These are phyloP conservation scores for Sporodiniella umbellata DNA, from an alignment of 371 early-diverging fungal species.

Conservation along the genomic window DNA sequence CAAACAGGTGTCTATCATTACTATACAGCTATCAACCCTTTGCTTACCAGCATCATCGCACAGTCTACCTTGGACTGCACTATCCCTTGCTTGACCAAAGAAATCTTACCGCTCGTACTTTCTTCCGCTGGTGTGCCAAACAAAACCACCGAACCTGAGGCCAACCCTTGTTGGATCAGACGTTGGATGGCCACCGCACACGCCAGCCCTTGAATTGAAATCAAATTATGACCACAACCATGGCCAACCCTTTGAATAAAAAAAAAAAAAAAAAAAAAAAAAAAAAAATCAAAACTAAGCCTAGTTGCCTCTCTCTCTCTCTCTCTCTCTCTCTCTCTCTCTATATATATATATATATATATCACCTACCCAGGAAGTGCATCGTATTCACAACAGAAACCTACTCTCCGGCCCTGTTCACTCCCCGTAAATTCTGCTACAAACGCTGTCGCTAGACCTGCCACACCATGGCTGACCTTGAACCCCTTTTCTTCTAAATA, in stretches of 20 bases:
- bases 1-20: neutral
- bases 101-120: slow-evolving; percentile 64
- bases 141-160: slow-evolving; percentile 57
- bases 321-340: no score
- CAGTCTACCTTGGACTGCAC: slow-evolving; percentile 58
- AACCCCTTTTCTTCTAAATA: slow-evolving; percentile 54
- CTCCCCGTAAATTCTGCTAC: slow-evolving; percentile 49
- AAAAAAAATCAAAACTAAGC: no score
- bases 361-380: slow-evolving; percentile 57
- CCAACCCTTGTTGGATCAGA: slow-evolving; percentile 45
- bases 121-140: slow-evolving; percentile 83
- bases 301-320: no score
- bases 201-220: slow-evolving; percentile 65
- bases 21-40: no score
- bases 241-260: slow-evolving; percentile 44
- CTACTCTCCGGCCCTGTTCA: slow-evolving; percentile 32
- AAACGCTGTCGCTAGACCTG: slow-evolving; percentile 57
- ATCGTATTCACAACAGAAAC: slow-evolving; percentile 62
- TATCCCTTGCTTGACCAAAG: slow-evolving; percentile 55
- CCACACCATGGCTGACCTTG: slow-evolving; percentile 45
- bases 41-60: slow-evolving; percentile 68
- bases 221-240: slow-evolving; percentile 62
- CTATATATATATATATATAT: neutral
- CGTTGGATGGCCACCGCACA: slow-evolving; percentile 52
- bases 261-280: neutral